A percentile compares a stretch with the other conserved stretches of the same genome.
phyloP scores from a whole-genome alignment of 2,329 filamentous ascomycete species.

The Onygenales sp. region DNA sequence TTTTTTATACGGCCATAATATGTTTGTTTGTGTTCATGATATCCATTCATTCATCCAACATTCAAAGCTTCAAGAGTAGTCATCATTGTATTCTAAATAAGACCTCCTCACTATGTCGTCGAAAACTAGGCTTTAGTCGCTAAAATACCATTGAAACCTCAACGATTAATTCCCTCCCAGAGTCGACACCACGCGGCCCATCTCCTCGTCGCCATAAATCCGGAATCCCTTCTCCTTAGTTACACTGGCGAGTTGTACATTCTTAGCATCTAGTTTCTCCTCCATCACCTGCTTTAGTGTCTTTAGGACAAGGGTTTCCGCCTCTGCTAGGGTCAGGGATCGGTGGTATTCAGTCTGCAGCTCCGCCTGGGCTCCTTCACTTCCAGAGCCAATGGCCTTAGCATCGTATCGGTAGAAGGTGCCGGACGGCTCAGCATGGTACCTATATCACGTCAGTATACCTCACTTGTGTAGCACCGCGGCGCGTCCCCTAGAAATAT shows the following conservation, averaged over 20 bases:
- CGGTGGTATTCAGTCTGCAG: slow-evolving; percentile 98
- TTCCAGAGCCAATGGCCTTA: slow-evolving; percentile 95
- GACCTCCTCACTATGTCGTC: neutral
- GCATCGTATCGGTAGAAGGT: slow-evolving; percentile 99
- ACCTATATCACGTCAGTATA: slow-evolving; percentile 40
- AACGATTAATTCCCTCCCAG: slow-evolving; percentile 33
- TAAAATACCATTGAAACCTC: neutral
- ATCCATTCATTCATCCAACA: neutral
- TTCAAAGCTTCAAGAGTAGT: neutral
- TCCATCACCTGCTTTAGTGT: slow-evolving; percentile 99
- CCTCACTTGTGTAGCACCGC: neutral
- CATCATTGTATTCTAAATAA: neutral
- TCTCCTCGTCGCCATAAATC: slow-evolving; percentile 97
- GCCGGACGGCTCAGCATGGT: slow-evolving; percentile 94
- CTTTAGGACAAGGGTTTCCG: slow-evolving; percentile 91
- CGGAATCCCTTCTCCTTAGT: slow-evolving; percentile 97
- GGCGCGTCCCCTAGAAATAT: neutral
- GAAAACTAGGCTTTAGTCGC: neutral
- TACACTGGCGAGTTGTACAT: slow-evolving; percentile 94
- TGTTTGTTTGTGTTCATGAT: neutral
- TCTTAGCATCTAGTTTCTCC: slow-evolving; percentile 98
- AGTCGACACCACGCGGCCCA: slow-evolving; percentile 83
- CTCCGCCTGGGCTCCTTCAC: slow-evolving; percentile 94
- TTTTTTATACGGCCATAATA: neutral
- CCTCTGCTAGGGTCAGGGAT: slow-evolving; percentile 85